These are phyloP conservation scores for Marchantia paleacea DNA, from an alignment of 225 moss, liverwort and hornwort species.

Conservation along the genomic window DNA sequence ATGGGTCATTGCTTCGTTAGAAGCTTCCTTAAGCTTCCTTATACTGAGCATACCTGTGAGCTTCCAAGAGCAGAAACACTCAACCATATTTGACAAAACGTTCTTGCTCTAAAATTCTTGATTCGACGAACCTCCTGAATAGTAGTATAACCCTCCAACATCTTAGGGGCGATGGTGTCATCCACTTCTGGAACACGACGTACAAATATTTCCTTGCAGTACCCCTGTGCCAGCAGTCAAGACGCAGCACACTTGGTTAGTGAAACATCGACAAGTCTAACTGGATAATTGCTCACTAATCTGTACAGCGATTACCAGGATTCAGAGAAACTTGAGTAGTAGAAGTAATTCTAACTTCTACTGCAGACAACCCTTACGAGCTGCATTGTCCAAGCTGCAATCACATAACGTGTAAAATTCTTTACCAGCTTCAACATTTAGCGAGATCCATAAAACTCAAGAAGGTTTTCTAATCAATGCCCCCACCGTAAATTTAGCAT, in stretches of 20 bases:
- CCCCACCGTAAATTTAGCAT: conserved; percentile 75
- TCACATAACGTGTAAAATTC: too few relatives aligned
- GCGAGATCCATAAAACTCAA: too few relatives aligned
- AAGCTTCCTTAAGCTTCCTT: not conserved
- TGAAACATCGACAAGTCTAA: too few relatives aligned
- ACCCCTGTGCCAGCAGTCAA: conserved; percentile 47
- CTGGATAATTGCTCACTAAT: too few relatives aligned
- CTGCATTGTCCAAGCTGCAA: too few relatives aligned
- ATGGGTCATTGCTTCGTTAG: not conserved
- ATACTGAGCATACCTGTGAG: not conserved
- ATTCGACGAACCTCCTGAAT: conserved; percentile 61
- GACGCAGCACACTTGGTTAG: not conserved
- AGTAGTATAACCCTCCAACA: conserved; percentile 65
- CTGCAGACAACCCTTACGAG: too few relatives aligned
- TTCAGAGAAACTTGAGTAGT: too few relatives aligned
- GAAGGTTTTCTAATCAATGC: not conserved
- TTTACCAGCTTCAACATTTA: too few relatives aligned
- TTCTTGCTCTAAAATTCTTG: not conserved
- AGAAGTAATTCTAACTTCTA: too few relatives aligned
- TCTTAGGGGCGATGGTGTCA: conserved; percentile 73
- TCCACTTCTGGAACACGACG: conserved; percentile 71
- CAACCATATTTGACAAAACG: not conserved
- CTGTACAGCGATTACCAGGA: too few relatives aligned
- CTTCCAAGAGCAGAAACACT: not conserved
- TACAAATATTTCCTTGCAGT: conserved; percentile 79